Percentiles rank a stretch among this genome's conserved stretches.
phyloP scores from a whole-genome alignment of 2,329 filamentous ascomycete species.

The Aspergillus caelatus region DNA sequence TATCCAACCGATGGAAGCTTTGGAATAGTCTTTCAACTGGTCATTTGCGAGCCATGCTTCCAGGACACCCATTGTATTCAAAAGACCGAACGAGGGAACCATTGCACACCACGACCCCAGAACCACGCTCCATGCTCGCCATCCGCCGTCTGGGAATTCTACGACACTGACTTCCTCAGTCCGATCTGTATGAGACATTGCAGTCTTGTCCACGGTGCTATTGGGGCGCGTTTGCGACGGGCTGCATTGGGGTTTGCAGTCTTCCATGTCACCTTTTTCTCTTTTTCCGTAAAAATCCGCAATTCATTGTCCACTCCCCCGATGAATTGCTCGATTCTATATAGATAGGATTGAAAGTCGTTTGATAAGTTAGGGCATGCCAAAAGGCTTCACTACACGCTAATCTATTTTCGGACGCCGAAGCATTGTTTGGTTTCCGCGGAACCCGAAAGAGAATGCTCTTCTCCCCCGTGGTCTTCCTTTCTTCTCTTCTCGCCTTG shows the following conservation, averaged over 20 bases:
- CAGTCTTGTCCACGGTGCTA: neutral
- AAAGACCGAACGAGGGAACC: neutral
- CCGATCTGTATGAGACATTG: neutral
- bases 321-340: neutral
- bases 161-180: neutral
- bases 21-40: neutral
- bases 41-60: neutral
- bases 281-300: neutral
- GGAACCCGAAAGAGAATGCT: neutral
- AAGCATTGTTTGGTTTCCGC: neutral
- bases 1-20: conserved; percentile 2
- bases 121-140: neutral
- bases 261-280: neutral
- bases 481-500: neutral
- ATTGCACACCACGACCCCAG: neutral
- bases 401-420: neutral
- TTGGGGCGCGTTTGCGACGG: neutral
- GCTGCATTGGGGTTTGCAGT: neutral
- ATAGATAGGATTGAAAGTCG: neutral
- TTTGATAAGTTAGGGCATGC: neutral
- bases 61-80: conserved; percentile 4
- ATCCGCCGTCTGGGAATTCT: neutral
- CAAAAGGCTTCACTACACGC: neutral
- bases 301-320: neutral
- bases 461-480: too few relatives aligned